Evolutionary conservation across 2,329 filamentous ascomycete species (phyloP), one percentile per base, ranked within the genome.

Genomic region (Paecilomyces fulvus): DNA sequence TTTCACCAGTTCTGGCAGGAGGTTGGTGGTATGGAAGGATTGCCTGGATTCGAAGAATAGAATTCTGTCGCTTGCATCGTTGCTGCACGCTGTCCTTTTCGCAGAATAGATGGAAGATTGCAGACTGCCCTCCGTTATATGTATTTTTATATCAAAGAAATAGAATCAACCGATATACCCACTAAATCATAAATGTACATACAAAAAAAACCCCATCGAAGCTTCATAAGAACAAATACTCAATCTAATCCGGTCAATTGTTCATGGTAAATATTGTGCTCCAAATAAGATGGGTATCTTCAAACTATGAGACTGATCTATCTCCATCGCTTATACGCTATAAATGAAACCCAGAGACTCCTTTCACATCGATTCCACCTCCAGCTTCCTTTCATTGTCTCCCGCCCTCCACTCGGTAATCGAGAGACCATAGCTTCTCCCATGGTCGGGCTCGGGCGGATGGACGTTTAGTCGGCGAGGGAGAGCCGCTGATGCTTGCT

Each of bases 1-100:
- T 95, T 95, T 73, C 89, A 92, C 59, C 77, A 82, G 56, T 83
- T 96, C 55, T 90, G 90, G 82, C 82, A 82, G 60, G 85, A 89
- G 30, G 83, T 87, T 55, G 84, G 83, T 14, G 84, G 84, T 0
- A 73, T 85, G 65, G 75, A 81, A 56, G 80, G 79, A 1, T 74
- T 84, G 72, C 76, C 80, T 53, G 79, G 80, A 11, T 74, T 78
- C 65, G 77, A 77, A 49, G 20, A 8, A 49, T 49, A 61, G 58
- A 58, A 52, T 48, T 25, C 20, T 37, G 23, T 50, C 14, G 20
- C n/a, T 55, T 31, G 10, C 37, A 43, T 9, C 9, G 37, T 43
- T 12, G 37, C 17, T 43, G 37, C 10, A 31, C 3, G 30, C 30
- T 11, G 30, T 31, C 10, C 10, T 31, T 37, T 43, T 8, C 37